These are phyloP conservation scores for Gyrodon lividus DNA, from an alignment of 768 basidiomycete species.

Conservation along the genomic window DNA sequence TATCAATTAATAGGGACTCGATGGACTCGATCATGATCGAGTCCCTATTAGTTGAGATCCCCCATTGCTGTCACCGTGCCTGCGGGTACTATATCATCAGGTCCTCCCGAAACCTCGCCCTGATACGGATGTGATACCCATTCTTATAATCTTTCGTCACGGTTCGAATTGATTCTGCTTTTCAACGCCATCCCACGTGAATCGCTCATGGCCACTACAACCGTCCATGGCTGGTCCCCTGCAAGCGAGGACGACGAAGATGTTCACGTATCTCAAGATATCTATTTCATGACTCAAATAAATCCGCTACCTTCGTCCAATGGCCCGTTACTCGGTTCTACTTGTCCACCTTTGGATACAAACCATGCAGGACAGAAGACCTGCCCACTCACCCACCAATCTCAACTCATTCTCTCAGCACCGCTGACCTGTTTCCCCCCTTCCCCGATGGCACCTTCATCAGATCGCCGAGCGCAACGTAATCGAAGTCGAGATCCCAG, in stretches of 20 bases:
- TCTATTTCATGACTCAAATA: slow-evolving; percentile 5
- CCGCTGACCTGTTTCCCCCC: not conserved
- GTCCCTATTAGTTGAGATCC: too few species aligned
- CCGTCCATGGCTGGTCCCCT: slow-evolving; percentile 31
- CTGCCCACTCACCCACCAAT: not conserved
- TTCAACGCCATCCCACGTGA: not conserved
- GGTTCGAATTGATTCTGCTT: not conserved
- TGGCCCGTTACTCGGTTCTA: slow-evolving; percentile 7
- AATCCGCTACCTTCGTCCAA: slow-evolving; percentile 1
- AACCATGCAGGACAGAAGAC: not conserved
- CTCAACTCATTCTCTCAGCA: not conserved
- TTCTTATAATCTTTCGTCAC: not conserved
- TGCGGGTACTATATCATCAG: not conserved
- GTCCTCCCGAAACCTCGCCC: not conserved
- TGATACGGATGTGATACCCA: not conserved
- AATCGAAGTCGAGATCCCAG: slow-evolving; percentile 47
- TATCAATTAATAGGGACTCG: too few species aligned
- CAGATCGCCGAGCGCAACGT: slow-evolving; percentile 38
- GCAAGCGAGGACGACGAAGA: slow-evolving; percentile 28
- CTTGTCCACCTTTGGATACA: slow-evolving; percentile 16
- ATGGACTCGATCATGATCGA: too few species aligned
- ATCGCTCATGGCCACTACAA: slow-evolving; percentile 8
- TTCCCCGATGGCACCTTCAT: slow-evolving; percentile 32
- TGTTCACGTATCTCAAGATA: slow-evolving; percentile 21
- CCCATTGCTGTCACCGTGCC: too few species aligned